Evolutionary conservation across 139 green algal species (phyloP).

Genomic region (Coelastrella sp.): DNA sequence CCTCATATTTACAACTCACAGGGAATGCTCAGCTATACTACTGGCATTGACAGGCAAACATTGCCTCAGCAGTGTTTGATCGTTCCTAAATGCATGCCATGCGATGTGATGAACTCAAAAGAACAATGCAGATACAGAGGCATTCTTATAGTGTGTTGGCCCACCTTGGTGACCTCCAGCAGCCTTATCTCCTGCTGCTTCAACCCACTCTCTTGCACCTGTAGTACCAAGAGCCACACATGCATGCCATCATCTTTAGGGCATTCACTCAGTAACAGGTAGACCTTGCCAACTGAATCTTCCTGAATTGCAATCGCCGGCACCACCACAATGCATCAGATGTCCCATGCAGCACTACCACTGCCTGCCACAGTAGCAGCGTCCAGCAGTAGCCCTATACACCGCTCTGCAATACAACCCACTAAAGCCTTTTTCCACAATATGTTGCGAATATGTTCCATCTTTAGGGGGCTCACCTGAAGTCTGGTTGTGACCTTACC

Average conservation of each 20-base stretch:
- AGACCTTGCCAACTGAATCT: neutral
- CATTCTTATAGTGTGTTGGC: neutral
- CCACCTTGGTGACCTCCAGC: slow-evolving; percentile 18
- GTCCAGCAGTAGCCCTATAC: too few species aligned
- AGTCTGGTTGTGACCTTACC: neutral
- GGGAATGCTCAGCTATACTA: too few species aligned
- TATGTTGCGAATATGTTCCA: neutral
- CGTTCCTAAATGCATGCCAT: neutral
- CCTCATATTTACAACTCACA: neutral
- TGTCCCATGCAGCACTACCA: too few species aligned
- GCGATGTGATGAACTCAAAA: neutral
- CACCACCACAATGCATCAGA: neutral
- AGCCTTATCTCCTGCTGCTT: slow-evolving; percentile 9
- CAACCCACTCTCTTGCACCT: slow-evolving; percentile 4
- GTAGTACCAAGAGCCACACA: neutral
- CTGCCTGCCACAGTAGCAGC: too few species aligned
- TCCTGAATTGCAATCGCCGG: neutral
- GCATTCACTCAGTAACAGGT: neutral
- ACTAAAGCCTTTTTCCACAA: neutral
- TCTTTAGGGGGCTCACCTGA: neutral
- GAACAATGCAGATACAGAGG: neutral
- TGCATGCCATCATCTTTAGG: neutral
- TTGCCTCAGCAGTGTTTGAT: too few species aligned
- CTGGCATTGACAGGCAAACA: too few species aligned
- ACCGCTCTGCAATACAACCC: neutral